phyloP scores from a whole-genome alignment of 2,329 filamentous ascomycete species.

The Ceratocystiopsis minuta region DNA sequence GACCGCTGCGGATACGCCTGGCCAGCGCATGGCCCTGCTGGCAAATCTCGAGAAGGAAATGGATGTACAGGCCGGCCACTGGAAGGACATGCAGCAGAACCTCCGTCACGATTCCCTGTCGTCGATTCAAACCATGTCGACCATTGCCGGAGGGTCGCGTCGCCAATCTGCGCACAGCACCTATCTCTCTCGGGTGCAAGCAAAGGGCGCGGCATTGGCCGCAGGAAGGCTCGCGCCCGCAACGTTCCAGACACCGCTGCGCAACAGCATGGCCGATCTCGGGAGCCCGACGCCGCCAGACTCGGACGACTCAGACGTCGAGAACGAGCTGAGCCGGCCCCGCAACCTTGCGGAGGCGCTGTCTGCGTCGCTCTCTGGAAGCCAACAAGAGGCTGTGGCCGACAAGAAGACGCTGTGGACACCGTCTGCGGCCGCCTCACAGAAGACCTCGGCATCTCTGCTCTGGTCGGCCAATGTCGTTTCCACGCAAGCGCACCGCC shows the following conservation, averaged over 20 bases:
- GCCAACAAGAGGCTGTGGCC: no score
- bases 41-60: slow-evolving; percentile 45
- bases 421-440: neutral
- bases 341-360: slow-evolving; percentile 6
- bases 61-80: slow-evolving; percentile 39
- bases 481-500: neutral
- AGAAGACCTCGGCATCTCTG: slow-evolving; percentile 2
- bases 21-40: slow-evolving; percentile 29
- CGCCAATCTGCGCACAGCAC: slow-evolving; percentile 12
- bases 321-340: slow-evolving; percentile 11
- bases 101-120: slow-evolving; percentile 33
- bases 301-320: slow-evolving; percentile 27
- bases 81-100: slow-evolving; percentile 37
- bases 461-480: slow-evolving; percentile 13
- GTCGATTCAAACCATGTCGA: slow-evolving; percentile 20
- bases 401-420: neutral
- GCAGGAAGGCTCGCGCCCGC: neutral
- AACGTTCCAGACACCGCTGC: neutral
- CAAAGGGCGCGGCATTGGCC: neutral
- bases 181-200: no score
- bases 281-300: slow-evolving; percentile 38
- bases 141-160: slow-evolving; percentile 15
- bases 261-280: slow-evolving; percentile 19
- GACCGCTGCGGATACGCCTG: slow-evolving; percentile 17
- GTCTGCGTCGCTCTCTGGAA: neutral